Percentiles rank a stretch among this genome's conserved stretches.
Conservation (phyloP, 78 protist species). For the Monosiga brevicollis region DNA sequence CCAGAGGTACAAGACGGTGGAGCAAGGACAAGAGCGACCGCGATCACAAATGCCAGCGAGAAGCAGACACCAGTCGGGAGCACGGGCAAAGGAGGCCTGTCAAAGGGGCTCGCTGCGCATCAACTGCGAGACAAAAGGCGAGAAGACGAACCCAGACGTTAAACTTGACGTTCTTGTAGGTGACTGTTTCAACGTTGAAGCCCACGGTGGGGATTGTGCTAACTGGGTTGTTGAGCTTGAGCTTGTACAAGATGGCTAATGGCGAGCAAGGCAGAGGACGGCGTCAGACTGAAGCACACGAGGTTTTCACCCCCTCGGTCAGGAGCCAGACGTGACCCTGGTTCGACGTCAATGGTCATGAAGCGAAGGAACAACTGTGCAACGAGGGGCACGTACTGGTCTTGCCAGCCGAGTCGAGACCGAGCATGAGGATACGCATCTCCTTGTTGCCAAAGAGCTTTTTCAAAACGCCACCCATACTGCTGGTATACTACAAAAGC, state of each 20-base stretch:
- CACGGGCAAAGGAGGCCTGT: constrained; percentile 17
- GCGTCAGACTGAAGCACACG: too few species aligned
- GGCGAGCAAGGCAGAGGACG: too few species aligned
- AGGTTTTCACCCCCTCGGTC: too few species aligned
- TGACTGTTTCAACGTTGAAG: constrained; percentile 71
- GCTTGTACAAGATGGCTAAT: constrained; percentile 34
- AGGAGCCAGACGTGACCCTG: too few species aligned
- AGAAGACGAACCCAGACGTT: constrained; percentile 42
- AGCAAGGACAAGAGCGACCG: neutral
- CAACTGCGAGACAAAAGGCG: neutral
- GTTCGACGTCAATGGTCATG: too few species aligned
- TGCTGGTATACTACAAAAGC: neutral
- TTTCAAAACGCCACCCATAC: neutral
- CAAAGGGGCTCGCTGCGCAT: neutral
- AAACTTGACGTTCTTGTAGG: constrained; percentile 59
- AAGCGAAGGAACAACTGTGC: too few species aligned
- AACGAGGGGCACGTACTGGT: constrained; percentile 7
- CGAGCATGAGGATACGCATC: constrained; percentile 74
- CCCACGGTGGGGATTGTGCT: constrained; percentile 62
- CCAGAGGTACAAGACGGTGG: neutral
- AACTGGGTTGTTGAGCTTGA: constrained; percentile 37
- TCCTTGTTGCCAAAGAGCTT: constrained; percentile 70
- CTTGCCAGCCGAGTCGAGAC: constrained; percentile 44
- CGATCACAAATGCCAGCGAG: neutral
- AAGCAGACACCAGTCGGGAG: constrained; percentile 13